Evolutionary conservation across 2,329 filamentous ascomycete species (phyloP), one percentile per base, ranked within the genome.

Genomic region (Coniochaeta hoffmannii): DNA sequence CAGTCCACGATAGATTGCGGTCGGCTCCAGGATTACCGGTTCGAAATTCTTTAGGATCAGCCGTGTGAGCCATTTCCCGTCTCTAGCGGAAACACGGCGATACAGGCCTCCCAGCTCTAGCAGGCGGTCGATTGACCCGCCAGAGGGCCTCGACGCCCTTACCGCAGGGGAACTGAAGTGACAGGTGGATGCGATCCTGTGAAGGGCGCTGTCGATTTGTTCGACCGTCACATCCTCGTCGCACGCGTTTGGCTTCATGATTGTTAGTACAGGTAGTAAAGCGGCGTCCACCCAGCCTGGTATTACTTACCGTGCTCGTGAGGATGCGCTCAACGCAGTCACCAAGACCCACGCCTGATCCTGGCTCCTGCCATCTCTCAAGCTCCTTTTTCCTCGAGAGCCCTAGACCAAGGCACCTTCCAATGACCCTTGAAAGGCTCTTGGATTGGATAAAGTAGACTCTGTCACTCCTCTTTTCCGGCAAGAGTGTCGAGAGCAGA

Each of bases 1-100:
- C 53, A 87, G 87, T 17, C 75, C 76, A 12, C 73, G 71, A 50
- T 88, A 76, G 0, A 89, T 70, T 17, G 79, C 67, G 1, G 68
- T 60, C 7, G 74, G 70, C 22, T 90, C 82, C 1, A 95, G 65
- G 1, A 79, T 67, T 0, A 92, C 75, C 0, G 88, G 87, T n/a
- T 79, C 76, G 57, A 86, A 89, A 59, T 86, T 81, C 65, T 95
- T 94, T 28, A 96, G 73, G 6, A 96, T 76, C 30, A 97, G 74
- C 3, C 92, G 80, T 0, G 89, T 89, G 11, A 96, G 77, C 92
- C 92, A 97, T 71, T 96, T 96, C 4, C 86, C 87, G 65, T 96
- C 89, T 44, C 76, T 75, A 3, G 89, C 81, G 49, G 76, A 75
- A 10, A 90, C 65, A 8, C 81, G 79, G 30, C 71, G 73, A 63